These are phyloP conservation scores for Rhynchosporium secalis DNA, from an alignment of 2,329 filamentous ascomycete genomes.

Conservation along the genomic window DNA sequence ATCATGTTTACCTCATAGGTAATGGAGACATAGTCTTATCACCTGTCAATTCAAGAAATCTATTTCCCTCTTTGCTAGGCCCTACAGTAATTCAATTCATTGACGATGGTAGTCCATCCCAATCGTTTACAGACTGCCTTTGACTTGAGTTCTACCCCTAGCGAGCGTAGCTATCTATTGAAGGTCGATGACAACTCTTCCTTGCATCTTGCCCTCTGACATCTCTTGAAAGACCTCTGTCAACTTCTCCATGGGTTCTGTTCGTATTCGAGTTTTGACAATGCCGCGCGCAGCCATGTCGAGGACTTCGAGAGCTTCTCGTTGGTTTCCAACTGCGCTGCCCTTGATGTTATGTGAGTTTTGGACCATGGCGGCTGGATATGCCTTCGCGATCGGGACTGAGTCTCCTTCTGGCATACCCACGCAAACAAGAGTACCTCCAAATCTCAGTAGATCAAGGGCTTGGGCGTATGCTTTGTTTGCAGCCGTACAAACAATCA, in stretches of 20 bases:
- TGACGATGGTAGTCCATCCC: not conserved
- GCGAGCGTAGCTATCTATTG: constrained; percentile 22
- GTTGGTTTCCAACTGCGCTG: constrained; percentile 51
- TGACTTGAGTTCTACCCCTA: not conserved
- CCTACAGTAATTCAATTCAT: too few species aligned
- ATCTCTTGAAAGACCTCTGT: constrained; percentile 49
- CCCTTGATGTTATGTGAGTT: constrained; percentile 50
- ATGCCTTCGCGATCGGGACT: constrained; percentile 47
- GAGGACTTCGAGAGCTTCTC: constrained; percentile 50
- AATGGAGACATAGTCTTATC: too few species aligned
- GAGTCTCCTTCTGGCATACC: constrained; percentile 50
- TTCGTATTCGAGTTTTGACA: constrained; percentile 46
- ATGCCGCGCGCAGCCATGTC: constrained; percentile 50
- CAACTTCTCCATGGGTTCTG: constrained; percentile 50
- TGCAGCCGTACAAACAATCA: constrained; percentile 55
- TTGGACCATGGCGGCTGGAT: constrained; percentile 45
- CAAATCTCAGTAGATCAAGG: constrained; percentile 48
- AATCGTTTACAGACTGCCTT: not conserved
- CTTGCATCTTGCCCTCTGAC: constrained; percentile 46
- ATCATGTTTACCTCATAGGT: too few species aligned
- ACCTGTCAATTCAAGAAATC: too few species aligned
- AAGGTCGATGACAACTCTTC: constrained; percentile 50
- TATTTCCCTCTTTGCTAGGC: too few species aligned
- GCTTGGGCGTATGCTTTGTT: constrained; percentile 53
- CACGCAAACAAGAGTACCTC: constrained; percentile 53